Percentiles rank a stretch among this genome's conserved stretches.
phyloP scores from a whole-genome alignment of 2,329 filamentous ascomycete species.

The Acrocalymma vagum region DNA sequence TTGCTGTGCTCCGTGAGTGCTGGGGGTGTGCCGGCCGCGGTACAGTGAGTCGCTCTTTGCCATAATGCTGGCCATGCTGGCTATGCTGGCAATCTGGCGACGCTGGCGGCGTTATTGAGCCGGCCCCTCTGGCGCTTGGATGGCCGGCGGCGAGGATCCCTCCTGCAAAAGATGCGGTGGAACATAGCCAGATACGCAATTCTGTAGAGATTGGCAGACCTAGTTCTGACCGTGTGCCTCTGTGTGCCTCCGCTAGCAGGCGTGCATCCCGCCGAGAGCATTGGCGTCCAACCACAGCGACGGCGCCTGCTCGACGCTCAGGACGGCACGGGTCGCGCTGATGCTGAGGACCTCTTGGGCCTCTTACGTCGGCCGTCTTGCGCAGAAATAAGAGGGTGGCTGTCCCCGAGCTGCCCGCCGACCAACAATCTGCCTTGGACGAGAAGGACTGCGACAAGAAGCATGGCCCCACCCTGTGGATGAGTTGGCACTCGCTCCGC shows the following conservation, averaged over 20 bases:
- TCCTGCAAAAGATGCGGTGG: slow-evolving; percentile 34
- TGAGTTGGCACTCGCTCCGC: slow-evolving; percentile 46
- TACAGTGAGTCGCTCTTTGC: no score
- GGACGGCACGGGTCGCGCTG: slow-evolving; percentile 26
- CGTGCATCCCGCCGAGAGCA: slow-evolving; percentile 35
- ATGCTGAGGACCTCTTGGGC: slow-evolving; percentile 12
- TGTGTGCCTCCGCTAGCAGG: slow-evolving; percentile 18
- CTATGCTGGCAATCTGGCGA: slow-evolving; percentile 9
- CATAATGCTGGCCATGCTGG: no score
- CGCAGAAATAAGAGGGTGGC: slow-evolving; percentile 45
- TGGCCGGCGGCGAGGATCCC: slow-evolving; percentile 32
- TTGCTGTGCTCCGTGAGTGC: no score
- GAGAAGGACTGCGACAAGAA: slow-evolving; percentile 33
- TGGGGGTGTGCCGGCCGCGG: no score
- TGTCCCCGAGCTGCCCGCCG: slow-evolving; percentile 32
- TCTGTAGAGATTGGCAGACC: slow-evolving; percentile 29
- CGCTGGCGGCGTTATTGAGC: slow-evolving; percentile 31
- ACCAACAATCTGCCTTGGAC: slow-evolving; percentile 44
- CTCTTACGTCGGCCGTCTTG: slow-evolving; percentile 29
- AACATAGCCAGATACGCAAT: slow-evolving; percentile 27
- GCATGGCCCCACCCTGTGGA: slow-evolving; percentile 44
- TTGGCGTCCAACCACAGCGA: slow-evolving; percentile 24
- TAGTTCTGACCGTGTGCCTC: slow-evolving; percentile 22
- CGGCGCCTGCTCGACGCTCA: slow-evolving; percentile 24
- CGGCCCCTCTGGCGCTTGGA: slow-evolving; percentile 24